These are phyloP conservation scores for Colletotrichum truncatum DNA, from an alignment of 2,329 filamentous ascomycete species.

Conservation along the genomic window DNA sequence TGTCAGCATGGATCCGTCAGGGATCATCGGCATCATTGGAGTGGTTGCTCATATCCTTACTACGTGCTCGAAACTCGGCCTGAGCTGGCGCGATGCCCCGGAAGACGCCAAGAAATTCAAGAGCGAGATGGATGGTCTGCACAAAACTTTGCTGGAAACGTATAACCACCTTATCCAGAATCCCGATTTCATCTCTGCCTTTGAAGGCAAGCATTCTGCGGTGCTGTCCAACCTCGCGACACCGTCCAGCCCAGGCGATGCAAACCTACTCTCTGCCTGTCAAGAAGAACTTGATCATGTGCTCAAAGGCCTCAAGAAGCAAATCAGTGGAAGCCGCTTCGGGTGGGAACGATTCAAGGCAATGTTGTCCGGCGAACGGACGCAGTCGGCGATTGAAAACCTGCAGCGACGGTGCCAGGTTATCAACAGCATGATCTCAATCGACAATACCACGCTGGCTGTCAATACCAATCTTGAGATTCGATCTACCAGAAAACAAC, in stretches of 20 bases:
- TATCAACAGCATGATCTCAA: constrained; percentile 25
- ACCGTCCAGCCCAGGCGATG: background rate
- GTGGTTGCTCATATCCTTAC: constrained; percentile 18
- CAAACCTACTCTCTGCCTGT: constrained; percentile 3
- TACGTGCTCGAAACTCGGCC: background rate
- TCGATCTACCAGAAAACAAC: constrained; percentile 22
- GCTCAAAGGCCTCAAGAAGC: background rate
- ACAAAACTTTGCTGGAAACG: constrained; percentile 20
- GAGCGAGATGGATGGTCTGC: constrained; percentile 21
- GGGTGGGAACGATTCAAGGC: constrained; percentile 31
- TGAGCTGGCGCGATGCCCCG: constrained; percentile 31
- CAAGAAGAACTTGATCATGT: background rate
- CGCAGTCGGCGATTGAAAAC: constrained; percentile 24
- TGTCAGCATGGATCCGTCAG: constrained; percentile 2
- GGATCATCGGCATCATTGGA: constrained; percentile 25
- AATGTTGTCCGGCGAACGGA: constrained; percentile 14
- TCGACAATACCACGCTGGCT: constrained; percentile 29
- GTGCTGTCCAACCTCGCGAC: constrained; percentile 3
- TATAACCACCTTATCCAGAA: constrained; percentile 28
- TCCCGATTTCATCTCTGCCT: constrained; percentile 33
- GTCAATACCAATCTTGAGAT: constrained; percentile 28
- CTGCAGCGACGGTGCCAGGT: constrained; percentile 30
- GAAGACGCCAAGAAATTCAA: constrained; percentile 16
- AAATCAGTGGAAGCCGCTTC: constrained; percentile 11
- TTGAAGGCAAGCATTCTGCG: constrained; percentile 31